These are phyloP conservation scores for Leccinum pachyderme DNA, from an alignment of 1,284 basidiomycete genomes.

Conservation along the genomic window DNA sequence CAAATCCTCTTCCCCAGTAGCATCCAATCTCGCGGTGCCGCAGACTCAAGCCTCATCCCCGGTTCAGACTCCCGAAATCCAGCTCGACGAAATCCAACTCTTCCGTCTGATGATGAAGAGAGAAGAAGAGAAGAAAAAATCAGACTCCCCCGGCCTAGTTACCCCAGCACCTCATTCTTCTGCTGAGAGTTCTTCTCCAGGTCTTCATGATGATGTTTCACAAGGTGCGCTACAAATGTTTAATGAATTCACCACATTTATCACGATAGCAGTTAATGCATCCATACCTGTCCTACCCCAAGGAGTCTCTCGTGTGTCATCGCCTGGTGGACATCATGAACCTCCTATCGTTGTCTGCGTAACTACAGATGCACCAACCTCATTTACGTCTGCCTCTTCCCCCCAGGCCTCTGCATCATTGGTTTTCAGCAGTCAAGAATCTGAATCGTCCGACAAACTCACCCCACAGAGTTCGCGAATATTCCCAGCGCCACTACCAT, in stretches of 20 bases:
- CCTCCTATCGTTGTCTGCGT: not conserved
- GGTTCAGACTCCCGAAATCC: slow-evolving; percentile 32
- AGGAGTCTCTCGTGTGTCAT: slow-evolving; percentile 10
- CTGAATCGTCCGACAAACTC: slow-evolving; percentile 30
- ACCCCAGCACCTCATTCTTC: not conserved
- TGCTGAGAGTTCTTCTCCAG: slow-evolving; percentile 9
- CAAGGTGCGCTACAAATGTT: slow-evolving; percentile 22
- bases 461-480: slow-evolving; percentile 37
- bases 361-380: not conserved
- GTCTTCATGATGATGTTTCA: slow-evolving; percentile 10
- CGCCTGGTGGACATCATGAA: slow-evolving; percentile 12
- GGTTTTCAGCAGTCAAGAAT: slow-evolving; percentile 17
- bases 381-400: slow-evolving; percentile 13
- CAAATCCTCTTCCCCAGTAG: slow-evolving; percentile 32
- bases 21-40: slow-evolving; percentile 11
- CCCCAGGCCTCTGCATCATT: slow-evolving; percentile 12
- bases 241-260: slow-evolving; percentile 12
- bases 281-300: slow-evolving; percentile 7
- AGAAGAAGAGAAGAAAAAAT: slow-evolving; percentile 70
- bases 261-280: slow-evolving; percentile 13
- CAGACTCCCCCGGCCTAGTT: slow-evolving; percentile 27
- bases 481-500: slow-evolving; percentile 33
- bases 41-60: slow-evolving; percentile 33
- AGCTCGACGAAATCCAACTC: slow-evolving; percentile 80
- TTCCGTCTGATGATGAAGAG: slow-evolving; percentile 85